Percentiles rank a stretch among this genome's conserved stretches.
phyloP scores from a whole-genome alignment of 1,284 basidiomycete genomes.

The Irpex sp. region DNA sequence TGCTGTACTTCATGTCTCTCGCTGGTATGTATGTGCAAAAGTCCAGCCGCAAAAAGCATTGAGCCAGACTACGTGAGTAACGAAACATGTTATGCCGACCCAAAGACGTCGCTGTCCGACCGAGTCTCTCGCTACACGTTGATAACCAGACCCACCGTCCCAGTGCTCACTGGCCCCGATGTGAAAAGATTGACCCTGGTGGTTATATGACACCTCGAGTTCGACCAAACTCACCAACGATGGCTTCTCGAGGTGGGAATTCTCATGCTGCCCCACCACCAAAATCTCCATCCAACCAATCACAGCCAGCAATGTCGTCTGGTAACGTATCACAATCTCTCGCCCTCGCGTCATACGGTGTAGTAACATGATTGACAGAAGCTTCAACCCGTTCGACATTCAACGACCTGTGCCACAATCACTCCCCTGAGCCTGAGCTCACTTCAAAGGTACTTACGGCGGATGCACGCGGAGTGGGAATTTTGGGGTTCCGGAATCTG shows the following conservation, averaged over 20 bases:
- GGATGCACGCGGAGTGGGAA: background rate
- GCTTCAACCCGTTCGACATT: background rate
- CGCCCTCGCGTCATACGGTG: background rate
- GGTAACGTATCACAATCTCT: background rate
- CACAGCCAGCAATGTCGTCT: background rate
- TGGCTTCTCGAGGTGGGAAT: background rate
- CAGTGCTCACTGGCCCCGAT: background rate
- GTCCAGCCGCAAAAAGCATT: background rate
- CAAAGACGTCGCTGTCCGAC: background rate
- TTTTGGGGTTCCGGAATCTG: background rate
- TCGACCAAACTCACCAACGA: background rate
- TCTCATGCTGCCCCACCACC: background rate
- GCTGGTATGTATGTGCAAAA: background rate
- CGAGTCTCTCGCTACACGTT: background rate
- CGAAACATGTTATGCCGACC: background rate
- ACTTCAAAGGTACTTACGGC: background rate
- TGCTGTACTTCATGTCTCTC: background rate
- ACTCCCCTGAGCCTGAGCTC: background rate
- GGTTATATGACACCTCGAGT: background rate
- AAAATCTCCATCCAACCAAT: background rate
- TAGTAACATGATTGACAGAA: background rate
- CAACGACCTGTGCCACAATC: background rate
- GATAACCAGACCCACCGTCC: background rate
- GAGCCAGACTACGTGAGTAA: background rate
- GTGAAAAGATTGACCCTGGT: background rate